Evolutionary conservation across 2,329 filamentous ascomycete genomes (phyloP).

Genomic region (Daldinia eschscholtzii): DNA sequence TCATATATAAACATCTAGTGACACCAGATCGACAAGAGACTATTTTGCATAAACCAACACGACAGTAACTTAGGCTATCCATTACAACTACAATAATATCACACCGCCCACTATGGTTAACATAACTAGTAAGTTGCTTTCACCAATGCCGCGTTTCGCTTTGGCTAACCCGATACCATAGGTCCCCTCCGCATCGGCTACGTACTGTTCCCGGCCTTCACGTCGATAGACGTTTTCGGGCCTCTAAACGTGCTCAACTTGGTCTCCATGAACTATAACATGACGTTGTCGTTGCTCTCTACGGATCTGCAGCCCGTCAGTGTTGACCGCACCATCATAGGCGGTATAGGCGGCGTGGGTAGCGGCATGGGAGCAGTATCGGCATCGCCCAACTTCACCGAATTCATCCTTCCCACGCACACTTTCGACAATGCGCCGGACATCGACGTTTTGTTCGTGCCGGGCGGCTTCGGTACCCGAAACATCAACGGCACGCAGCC

Average conservation of each 20-base stretch:
- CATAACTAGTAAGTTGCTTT: constrained; percentile 28
- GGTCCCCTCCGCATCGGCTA: constrained; percentile 47
- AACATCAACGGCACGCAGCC: constrained; percentile 44
- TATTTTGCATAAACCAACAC: background rate
- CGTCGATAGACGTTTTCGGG: constrained; percentile 51
- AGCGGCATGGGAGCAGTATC: constrained; percentile 25
- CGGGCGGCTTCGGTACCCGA: constrained; percentile 43
- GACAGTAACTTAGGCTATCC: background rate
- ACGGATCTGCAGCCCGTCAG: constrained; percentile 44
- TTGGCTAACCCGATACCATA: constrained; percentile 17
- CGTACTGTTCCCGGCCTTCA: constrained; percentile 49
- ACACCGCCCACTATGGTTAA: constrained; percentile 34
- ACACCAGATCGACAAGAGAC: background rate
- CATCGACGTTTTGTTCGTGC: constrained; percentile 46
- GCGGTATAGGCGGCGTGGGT: constrained; percentile 42
- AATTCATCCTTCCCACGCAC: constrained; percentile 46
- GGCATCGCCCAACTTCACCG: constrained; percentile 35
- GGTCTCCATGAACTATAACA: constrained; percentile 42
- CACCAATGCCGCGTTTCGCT: background rate
- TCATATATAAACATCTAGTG: background rate
- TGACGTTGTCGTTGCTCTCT: constrained; percentile 48
- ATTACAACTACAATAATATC: background rate
- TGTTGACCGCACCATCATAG: constrained; percentile 41
- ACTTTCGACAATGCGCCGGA: constrained; percentile 41
- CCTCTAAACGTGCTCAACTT: constrained; percentile 49